Conservation (phyloP, 495 filamentous ascomycete species). For the Penicillium coffeae region DNA sequence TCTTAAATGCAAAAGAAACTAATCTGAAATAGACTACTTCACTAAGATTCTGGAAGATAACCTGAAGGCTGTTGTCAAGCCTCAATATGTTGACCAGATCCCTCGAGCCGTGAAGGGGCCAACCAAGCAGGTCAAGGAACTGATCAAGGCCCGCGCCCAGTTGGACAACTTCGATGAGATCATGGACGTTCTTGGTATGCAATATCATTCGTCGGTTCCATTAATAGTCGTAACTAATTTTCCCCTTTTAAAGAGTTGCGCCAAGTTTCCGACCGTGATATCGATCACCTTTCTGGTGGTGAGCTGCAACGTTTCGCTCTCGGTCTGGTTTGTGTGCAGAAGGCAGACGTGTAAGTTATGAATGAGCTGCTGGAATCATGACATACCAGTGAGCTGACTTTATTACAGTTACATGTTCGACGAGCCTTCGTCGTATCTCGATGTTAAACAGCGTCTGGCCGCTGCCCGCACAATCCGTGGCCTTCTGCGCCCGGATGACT, state of each 20-base stretch:
- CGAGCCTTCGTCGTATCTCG: constrained; percentile 95
- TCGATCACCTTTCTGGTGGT: constrained; percentile 87
- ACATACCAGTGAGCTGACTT: constrained; percentile 1
- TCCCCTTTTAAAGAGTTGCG: constrained; percentile 60
- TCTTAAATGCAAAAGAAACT: background rate
- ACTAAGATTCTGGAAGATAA: constrained; percentile 96
- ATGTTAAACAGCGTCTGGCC: constrained; percentile 95
- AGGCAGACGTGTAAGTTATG: constrained; percentile 87
- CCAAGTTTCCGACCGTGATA: constrained; percentile 83
- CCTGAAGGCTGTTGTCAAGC: constrained; percentile 95
- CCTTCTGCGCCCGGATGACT: constrained; percentile 81
- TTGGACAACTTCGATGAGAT: constrained; percentile 83
- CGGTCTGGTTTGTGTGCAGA: constrained; percentile 88
- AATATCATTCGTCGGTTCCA: background rate
- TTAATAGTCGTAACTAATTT: background rate
- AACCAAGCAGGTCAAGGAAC: constrained; percentile 68
- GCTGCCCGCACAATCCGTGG: constrained; percentile 89
- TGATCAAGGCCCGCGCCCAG: constrained; percentile 69
- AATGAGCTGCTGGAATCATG: too few relatives aligned
- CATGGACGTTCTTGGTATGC: constrained; percentile 70
- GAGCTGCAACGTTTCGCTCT: constrained; percentile 98
- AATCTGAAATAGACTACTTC: constrained; percentile 76
- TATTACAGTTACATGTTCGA: constrained; percentile 89
- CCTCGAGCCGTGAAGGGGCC: constrained; percentile 81
- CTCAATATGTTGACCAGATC: constrained; percentile 98